A percentile compares a stretch with the other conserved stretches of the same genome.
phyloP scores from a whole-genome alignment of 176 grass and related monocot species.

The Poa annua region DNA sequence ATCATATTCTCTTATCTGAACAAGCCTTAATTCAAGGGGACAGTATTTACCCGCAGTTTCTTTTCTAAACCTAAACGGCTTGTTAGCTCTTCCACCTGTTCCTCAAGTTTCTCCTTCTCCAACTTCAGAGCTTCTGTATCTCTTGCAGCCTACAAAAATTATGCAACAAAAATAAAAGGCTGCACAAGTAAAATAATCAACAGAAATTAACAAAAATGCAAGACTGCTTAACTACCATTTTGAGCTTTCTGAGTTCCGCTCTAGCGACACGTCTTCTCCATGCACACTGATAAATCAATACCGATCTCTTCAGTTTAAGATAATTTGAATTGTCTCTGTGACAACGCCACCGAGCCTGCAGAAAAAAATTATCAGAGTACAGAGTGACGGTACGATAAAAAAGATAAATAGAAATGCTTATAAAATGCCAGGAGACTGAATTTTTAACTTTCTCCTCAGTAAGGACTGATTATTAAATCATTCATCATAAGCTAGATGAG shows the following conservation, averaged over 20 bases:
- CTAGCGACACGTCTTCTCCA: constrained; percentile 72
- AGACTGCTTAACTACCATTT: constrained; percentile 60
- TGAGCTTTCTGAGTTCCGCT: constrained; percentile 77
- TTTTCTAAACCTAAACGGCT: constrained; percentile 61
- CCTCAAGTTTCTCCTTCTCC: constrained; percentile 74
- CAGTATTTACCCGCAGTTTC: constrained; percentile 59
- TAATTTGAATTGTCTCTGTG: constrained; percentile 59
- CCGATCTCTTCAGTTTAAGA: constrained; percentile 59
- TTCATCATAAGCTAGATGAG: constrained; percentile 5
- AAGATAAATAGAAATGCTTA: constrained; percentile 1
- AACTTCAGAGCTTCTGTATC: constrained; percentile 72
- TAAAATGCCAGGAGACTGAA: not conserved
- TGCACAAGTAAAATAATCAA: constrained; percentile 33
- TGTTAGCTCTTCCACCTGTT: constrained; percentile 68
- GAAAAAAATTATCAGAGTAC: constrained; percentile 21
- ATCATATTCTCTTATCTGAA: not conserved
- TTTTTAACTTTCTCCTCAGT: constrained; percentile 15
- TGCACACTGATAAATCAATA: constrained; percentile 78
- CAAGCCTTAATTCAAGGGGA: constrained; percentile 30
- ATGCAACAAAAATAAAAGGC: constrained; percentile 33
- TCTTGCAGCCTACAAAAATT: constrained; percentile 60
- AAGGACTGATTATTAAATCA: constrained; percentile 12
- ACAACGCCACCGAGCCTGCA: constrained; percentile 67
- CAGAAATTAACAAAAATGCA: constrained; percentile 36
- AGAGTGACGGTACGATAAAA: constrained; percentile 16